phyloP scores from a whole-genome alignment of 495 filamentous ascomycete genomes.

The Aspergillus diversus region DNA sequence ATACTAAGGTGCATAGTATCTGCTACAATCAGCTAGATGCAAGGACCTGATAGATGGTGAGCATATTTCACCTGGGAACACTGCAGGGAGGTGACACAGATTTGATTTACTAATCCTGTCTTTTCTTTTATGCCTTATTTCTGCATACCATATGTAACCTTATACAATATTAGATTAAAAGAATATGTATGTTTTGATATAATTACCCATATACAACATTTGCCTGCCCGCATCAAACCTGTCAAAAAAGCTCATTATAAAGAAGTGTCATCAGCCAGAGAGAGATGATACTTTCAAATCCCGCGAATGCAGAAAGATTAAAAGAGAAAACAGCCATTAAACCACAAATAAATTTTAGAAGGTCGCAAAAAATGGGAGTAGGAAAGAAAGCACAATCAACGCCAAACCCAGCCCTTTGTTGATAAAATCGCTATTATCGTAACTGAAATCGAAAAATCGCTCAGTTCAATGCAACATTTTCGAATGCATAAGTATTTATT shows the following conservation, averaged over 20 bases:
- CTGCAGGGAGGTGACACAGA: no score
- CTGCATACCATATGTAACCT: neutral
- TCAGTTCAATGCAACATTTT: slow-evolving; percentile 27
- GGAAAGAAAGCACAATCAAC: slow-evolving; percentile 13
- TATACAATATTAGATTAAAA: slow-evolving; percentile 5
- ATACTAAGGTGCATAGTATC: no score
- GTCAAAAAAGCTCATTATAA: slow-evolving; percentile 2
- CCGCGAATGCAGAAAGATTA: neutral
- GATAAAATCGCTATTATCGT: slow-evolving; percentile 24
- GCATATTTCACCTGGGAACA: no score
- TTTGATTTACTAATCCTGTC: no score
- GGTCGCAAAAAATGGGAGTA: neutral
- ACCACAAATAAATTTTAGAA: neutral
- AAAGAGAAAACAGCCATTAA: neutral
- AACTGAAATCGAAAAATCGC: slow-evolving; percentile 24
- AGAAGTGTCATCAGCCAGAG: neutral
- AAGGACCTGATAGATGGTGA: no score
- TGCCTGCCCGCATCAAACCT: neutral
- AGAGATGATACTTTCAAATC: neutral
- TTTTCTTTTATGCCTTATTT: neutral
- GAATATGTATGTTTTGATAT: neutral
- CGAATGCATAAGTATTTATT: slow-evolving; percentile 19
- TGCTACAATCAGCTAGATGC: no score
- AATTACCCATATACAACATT: neutral
- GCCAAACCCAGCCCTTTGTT: slow-evolving; percentile 15